phyloP scores from a whole-genome alignment of 208 protist genomes.

The Trypanosoma lewisi region DNA sequence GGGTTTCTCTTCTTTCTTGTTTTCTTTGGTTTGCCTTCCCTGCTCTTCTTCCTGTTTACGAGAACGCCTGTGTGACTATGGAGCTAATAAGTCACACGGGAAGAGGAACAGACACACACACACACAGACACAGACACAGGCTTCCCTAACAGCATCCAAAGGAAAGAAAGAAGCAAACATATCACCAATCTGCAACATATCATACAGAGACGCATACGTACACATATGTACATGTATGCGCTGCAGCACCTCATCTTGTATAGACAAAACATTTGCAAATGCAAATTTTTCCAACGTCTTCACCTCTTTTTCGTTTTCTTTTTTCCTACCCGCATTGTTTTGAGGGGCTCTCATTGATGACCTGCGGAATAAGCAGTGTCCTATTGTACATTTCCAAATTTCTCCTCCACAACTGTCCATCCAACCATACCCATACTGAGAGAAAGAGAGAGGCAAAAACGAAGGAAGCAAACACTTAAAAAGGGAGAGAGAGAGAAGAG shows the following conservation, averaged over 20 bases:
- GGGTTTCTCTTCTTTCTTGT: not conserved
- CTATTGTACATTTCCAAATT: too few relatives aligned
- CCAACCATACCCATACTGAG: too few relatives aligned
- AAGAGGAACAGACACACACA: not conserved
- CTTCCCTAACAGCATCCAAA: not conserved
- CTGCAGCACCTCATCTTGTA: not conserved
- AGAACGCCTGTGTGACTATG: not conserved
- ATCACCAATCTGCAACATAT: too few relatives aligned
- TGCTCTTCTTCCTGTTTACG: not conserved
- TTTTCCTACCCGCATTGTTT: too few relatives aligned
- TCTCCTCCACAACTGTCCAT: too few relatives aligned
- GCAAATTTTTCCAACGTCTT: too few relatives aligned
- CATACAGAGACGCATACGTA: constrained; percentile 9
- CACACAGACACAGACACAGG: not conserved
- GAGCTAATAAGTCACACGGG: not conserved
- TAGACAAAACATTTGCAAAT: too few relatives aligned
- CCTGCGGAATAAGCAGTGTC: too few relatives aligned
- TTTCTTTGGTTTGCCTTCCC: not conserved
- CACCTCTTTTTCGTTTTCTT: too few relatives aligned
- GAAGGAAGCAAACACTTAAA: too few relatives aligned
- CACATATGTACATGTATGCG: constrained; percentile 8
- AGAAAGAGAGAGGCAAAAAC: too few relatives aligned
- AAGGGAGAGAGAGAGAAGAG: not conserved
- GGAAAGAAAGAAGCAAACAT: not conserved
- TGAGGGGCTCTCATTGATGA: too few relatives aligned